Evolutionary conservation across 2,329 filamentous ascomycete genomes (phyloP).

Genomic region (Dactylonectria macrodidyma): DNA sequence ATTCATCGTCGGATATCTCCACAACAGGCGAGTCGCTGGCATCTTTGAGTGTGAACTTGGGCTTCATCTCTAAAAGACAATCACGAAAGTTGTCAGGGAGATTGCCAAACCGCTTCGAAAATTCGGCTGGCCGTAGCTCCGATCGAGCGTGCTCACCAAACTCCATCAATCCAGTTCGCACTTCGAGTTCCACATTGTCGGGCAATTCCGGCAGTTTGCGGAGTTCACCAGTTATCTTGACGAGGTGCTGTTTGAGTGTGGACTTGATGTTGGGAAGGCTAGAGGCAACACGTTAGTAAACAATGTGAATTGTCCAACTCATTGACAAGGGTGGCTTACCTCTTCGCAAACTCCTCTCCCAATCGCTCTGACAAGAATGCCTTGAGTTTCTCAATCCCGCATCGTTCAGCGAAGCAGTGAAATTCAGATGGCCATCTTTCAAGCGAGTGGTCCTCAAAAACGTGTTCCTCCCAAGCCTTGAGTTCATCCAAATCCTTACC

Average conservation of each 20-base stretch:
- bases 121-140: slow-evolving; percentile 60
- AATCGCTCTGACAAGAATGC: slow-evolving; percentile 67
- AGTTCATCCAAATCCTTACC: slow-evolving; percentile 68
- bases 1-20: slow-evolving; percentile 59
- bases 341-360: slow-evolving; percentile 67
- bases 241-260: slow-evolving; percentile 66
- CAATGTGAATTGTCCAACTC: background rate
- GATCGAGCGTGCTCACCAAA: slow-evolving; percentile 71
- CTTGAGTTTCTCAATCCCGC: slow-evolving; percentile 68
- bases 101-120: slow-evolving; percentile 60
- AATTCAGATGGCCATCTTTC: slow-evolving; percentile 66
- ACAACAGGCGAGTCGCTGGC: slow-evolving; percentile 52
- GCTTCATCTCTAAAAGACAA: slow-evolving; percentile 62
- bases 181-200: slow-evolving; percentile 75
- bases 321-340: slow-evolving; percentile 51
- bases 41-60: slow-evolving; percentile 61
- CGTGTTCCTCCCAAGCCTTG: slow-evolving; percentile 65
- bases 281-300: slow-evolving; percentile 33
- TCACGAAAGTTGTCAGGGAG: slow-evolving; percentile 68
- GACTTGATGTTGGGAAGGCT: slow-evolving; percentile 68
- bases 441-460: slow-evolving; percentile 61
- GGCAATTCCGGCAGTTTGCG: slow-evolving; percentile 76
- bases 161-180: slow-evolving; percentile 71
- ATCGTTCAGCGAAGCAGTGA: slow-evolving; percentile 62
- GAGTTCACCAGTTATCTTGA: slow-evolving; percentile 69